Evolutionary conservation across 106 monocot species (phyloP), one percentile per base, ranked within the genome.

Genomic region (Ottelia alismoides): DNA sequence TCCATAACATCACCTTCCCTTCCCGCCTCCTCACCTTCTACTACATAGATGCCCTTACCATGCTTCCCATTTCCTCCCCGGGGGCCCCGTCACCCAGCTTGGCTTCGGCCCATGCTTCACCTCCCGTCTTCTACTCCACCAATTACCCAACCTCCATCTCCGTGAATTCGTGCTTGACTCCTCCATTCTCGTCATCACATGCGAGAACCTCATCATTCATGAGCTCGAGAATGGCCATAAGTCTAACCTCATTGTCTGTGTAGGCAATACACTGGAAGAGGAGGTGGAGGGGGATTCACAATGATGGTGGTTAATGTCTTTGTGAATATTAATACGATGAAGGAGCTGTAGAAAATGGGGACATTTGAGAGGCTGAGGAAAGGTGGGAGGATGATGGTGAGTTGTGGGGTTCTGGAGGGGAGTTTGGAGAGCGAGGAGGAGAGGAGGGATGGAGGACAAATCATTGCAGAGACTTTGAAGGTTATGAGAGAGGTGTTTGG

Each of bases 1-100:
- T 92, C 65, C 92, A 92, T 73, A 79, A 76, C 79, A 69, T 92
- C 60, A 79, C 72, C 66, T 76, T 73, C 74, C 65, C 69, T 50
- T 45, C 57, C 74, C 49, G 65, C 1, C 20, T 59, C 59, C 71
- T 87, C 61, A 92, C 92, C 30, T 23, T 32, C 60, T 76, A 82
- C 65, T 92, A 92, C 65, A 70, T 86, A 73, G 92, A 92, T 71
- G 74, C 77, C 74, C 87, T 92, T 71, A 86, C 92, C 60, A 72
- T 86, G 11, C 47, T 92, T 63, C 92, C 92, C 3, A 82, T 82
- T 0, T 28, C 83, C 47, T 70, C 87, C 51, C 86, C 91, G 25
- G 50, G 70, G 6, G 85, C 79, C 2, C 79, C 92, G 20, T 49
- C 83, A 47, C 87, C 56, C 2, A 87, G 35, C 79, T 92, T 23